Percentiles rank a stretch among this genome's conserved stretches.
These are phyloP conservation scores for Tolypocladium endophyticum DNA, from an alignment of 2,329 filamentous ascomycete species.

Conservation along the genomic window DNA sequence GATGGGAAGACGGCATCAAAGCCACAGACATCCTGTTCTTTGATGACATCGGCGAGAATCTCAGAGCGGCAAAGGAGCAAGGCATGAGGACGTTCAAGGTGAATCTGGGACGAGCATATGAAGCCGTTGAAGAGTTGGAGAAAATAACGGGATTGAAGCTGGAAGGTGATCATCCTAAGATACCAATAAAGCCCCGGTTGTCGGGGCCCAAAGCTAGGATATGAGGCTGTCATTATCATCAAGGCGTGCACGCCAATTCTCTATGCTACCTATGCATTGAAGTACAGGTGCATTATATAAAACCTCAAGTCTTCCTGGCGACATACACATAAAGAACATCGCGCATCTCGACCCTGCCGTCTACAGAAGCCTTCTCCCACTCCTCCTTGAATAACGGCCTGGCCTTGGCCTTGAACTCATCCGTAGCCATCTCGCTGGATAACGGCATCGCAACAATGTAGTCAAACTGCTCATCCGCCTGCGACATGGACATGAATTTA, in stretches of 20 bases:
- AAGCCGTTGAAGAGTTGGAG: constrained; percentile 78
- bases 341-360: constrained; percentile 16
- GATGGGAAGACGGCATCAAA: constrained; percentile 40
- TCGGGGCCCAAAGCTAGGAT: constrained; percentile 30
- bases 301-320: constrained; percentile 3
- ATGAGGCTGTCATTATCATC: constrained; percentile 3
- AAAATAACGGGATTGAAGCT: constrained; percentile 57
- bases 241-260: not conserved
- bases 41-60: constrained; percentile 89
- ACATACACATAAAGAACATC: constrained; percentile 20
- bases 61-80: constrained; percentile 64
- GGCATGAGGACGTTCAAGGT: constrained; percentile 85
- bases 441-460: constrained; percentile 7
- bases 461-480: not conserved
- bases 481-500: not conserved
- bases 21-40: constrained; percentile 71
- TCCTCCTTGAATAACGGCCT: constrained; percentile 17
- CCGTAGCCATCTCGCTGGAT: constrained; percentile 3
- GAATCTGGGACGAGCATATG: constrained; percentile 61
- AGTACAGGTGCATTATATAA: not conserved
- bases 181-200: constrained; percentile 30
- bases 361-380: constrained; percentile 16
- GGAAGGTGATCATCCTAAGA: constrained; percentile 41
- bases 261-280: not conserved
- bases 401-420: constrained; percentile 12